These are phyloP conservation scores for Erigeron canadensis DNA, from an alignment of 129 eudicot species.

Conservation along the genomic window DNA sequence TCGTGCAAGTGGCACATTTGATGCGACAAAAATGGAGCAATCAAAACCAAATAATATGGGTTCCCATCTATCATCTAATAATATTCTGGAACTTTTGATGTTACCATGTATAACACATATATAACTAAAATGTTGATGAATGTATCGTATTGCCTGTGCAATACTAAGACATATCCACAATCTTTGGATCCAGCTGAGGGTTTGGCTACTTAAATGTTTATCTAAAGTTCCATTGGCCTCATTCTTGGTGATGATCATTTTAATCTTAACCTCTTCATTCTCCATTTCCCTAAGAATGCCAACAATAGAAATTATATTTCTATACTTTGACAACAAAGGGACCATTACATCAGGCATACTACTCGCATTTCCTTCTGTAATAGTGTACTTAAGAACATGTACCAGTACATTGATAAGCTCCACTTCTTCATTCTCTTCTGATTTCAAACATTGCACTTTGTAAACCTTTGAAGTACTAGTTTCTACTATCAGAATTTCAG, in stretches of 20 bases:
- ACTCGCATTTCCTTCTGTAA: not conserved
- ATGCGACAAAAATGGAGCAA: not conserved
- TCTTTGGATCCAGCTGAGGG: slow-evolving; percentile 4
- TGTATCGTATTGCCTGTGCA: slow-evolving; percentile 7
- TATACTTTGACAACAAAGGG: not conserved
- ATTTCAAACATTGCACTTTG: not conserved
- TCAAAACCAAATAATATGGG: slow-evolving; percentile 18
- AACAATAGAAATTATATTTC: not conserved
- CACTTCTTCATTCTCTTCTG: not conserved
- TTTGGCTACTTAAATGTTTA: not conserved
- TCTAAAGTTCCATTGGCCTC: slow-evolving; percentile 6
- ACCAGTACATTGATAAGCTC: not conserved
- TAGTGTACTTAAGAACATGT: not conserved
- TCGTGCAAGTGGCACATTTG: slow-evolving; percentile 1
- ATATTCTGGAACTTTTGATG: slow-evolving; percentile 12
- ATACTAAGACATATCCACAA: slow-evolving; percentile 14
- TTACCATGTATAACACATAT: slow-evolving; percentile 9
- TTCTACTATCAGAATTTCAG: no score
- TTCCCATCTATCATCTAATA: slow-evolving; percentile 10
- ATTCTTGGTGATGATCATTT: not conserved
- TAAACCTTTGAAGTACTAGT: not conserved
- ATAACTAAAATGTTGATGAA: not conserved
- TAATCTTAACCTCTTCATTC: not conserved
- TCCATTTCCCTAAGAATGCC: fast-evolving
- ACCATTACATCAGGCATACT: not conserved